These are phyloP conservation scores for Mucor circinelloides DNA, from an alignment of 371 early-diverging fungal species.

Conservation along the genomic window DNA sequence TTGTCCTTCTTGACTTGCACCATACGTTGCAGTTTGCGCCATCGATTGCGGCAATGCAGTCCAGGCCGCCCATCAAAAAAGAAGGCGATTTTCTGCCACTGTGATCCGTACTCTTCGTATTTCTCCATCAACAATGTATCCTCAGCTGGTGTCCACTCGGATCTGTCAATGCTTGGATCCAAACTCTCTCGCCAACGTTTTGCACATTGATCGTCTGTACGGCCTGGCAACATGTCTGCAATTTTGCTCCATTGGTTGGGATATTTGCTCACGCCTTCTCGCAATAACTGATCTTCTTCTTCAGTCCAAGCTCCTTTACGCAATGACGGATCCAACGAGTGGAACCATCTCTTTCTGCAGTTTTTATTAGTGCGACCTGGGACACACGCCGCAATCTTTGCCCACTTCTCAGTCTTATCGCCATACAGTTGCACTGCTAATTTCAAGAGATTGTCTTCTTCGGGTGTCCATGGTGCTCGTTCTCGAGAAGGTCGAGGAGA, in stretches of 20 bases:
- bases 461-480: constrained; percentile 69
- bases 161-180: constrained; percentile 76
- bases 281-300: constrained; percentile 73
- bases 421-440: constrained; percentile 76
- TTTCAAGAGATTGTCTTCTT: constrained; percentile 73
- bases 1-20: constrained; percentile 57
- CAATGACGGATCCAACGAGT: constrained; percentile 76
- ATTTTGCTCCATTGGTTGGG: constrained; percentile 82
- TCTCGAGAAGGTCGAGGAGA: constrained; percentile 23
- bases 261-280: constrained; percentile 67
- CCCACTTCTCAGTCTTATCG: constrained; percentile 82
- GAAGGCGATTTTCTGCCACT: constrained; percentile 82
- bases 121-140: constrained; percentile 68
- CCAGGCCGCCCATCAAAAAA: constrained; percentile 83
- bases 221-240: constrained; percentile 74
- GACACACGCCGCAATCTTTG: constrained; percentile 78
- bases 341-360: constrained; percentile 84
- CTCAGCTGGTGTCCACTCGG: constrained; percentile 79
- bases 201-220: constrained; percentile 85
- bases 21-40: constrained; percentile 76
- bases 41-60: constrained; percentile 80
- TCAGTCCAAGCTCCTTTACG: constrained; percentile 82
- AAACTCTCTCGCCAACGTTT: constrained; percentile 83
- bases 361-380: constrained; percentile 83
- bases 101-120: constrained; percentile 72